Percentiles rank a stretch among this genome's conserved stretches.
These are phyloP conservation scores for Penicillium aurantiogriseum DNA, from an alignment of 2,329 filamentous ascomycete species.

Conservation along the genomic window DNA sequence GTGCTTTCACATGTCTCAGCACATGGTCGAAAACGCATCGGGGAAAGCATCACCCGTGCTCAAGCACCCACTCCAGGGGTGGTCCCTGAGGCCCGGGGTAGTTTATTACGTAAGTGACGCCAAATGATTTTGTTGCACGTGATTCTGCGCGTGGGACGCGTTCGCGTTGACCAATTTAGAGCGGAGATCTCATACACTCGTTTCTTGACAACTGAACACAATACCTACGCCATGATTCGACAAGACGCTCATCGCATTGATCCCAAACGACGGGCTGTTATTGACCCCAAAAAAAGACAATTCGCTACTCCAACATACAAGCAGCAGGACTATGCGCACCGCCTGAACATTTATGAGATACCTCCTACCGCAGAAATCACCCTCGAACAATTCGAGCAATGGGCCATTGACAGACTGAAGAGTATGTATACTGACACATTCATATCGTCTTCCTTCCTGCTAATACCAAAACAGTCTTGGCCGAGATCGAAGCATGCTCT, in stretches of 20 bases:
- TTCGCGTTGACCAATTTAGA: slow-evolving; percentile 26
- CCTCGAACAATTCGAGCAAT: slow-evolving; percentile 96
- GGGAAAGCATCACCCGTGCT: not conserved
- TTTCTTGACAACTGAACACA: slow-evolving; percentile 1
- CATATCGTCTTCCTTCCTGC: not conserved
- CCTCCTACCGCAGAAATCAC: slow-evolving; percentile 93
- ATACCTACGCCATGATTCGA: slow-evolving; percentile 40
- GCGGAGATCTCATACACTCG: slow-evolving; percentile 1
- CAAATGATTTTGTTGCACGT: slow-evolving; percentile 10
- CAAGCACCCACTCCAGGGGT: not conserved
- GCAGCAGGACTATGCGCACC: slow-evolving; percentile 74
- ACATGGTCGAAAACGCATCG: not conserved
- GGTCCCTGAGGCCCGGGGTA: not conserved
- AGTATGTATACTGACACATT: slow-evolving; percentile 49
- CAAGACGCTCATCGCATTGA: slow-evolving; percentile 46
- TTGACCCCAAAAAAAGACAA: slow-evolving; percentile 82
- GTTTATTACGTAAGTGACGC: not conserved
- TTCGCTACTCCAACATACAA: slow-evolving; percentile 76
- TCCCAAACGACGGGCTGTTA: slow-evolving; percentile 70
- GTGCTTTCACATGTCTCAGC: slow-evolving; percentile 12
- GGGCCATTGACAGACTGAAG: slow-evolving; percentile 89
- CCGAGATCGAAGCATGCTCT: slow-evolving; percentile 77
- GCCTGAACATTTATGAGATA: slow-evolving; percentile 86
- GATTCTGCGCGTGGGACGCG: slow-evolving; percentile 16
- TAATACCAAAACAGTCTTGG: slow-evolving; percentile 33